Evolutionary conservation across 2,329 filamentous ascomycete species (phyloP), one percentile per base, ranked within the genome.

Genomic region (Venturia asperata): DNA sequence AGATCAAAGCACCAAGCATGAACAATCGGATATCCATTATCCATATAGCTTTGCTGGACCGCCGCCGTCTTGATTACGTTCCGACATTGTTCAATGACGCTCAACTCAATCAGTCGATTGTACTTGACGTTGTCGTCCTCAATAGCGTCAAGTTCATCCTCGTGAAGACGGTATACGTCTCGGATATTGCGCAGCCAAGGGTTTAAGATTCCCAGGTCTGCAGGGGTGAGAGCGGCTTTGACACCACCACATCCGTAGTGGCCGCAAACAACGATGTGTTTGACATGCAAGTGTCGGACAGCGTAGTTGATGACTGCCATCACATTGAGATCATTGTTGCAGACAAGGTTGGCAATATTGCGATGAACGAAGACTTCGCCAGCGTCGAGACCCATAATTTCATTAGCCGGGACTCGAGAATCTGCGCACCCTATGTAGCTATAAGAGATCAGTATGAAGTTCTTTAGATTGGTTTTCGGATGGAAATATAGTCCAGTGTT

Each of bases 1-100:
- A 90, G 86, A 68, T 83, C 85, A 78, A 90, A 90, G 56, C 89
- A 87, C 87, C 87, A 90, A 43, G 86, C 87, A 76, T 89, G 87
- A 63, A 90, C 87, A 67, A 90, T 81, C 63, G 87, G 87, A 71
- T 83, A 90, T 69, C 81, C 76, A 70, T 88, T 85, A 71, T 83
- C 74, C 58, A 80, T 80, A 71, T 85, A 90, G 21, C 80, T 84
- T 72, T 77, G 83, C 79, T 78, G 87, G 78, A 72, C 76, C 11
- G 75, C 89, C 80, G 74, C 82, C 71, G 75, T 75, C 71, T 77
- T 77, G 68, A 76, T 74, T 10, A 77, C 64, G 52, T 76, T 77
- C 68, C 73, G 69, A 45, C 71, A 73, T 71, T 74, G 73, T 71
- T 77, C 75, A 9, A 74, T 65, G 6, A 76, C 74, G 62, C 76